Evolutionary conservation across 176 grass and related monocot genomes (phyloP), one percentile per base, ranked within the genome.

Genomic region (Oryza rufipogon): DNA sequence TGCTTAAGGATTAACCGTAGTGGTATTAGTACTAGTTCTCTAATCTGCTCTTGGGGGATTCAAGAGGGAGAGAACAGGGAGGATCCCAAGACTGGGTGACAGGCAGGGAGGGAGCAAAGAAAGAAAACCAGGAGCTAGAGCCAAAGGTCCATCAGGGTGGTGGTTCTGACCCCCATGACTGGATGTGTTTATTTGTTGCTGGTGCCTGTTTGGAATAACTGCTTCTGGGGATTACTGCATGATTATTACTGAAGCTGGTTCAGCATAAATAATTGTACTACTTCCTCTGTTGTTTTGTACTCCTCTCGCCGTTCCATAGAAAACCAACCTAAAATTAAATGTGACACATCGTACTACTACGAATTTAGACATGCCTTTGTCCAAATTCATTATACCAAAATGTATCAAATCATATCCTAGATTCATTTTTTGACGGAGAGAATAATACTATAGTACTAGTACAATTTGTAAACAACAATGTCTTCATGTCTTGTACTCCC

Each of bases 51-150:
- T 79, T 26, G 36, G 68, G 60, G 33, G 9, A 44, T 44, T 75
- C 46, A 45, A 81, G 81, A 81, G 36, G 64, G 45, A 10, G 17
- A 54, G 45, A 70, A 71, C 68, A 61, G 28, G 28, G 75, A 70
- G 76, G 82, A 89, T 89, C 82, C 69, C 76, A 85, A 80, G 64
- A 75, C 76, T 76, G 77, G 68, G 70, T 76, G 76, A 75, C 75
- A 61, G 25, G 48, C 58, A 20, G 6, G 15, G 52, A 19, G 16
- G 16, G 52, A 56, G 52, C 15, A 19, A 49, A 49, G 47, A 14
- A 44, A 38, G 36, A 68, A 80, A 73, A 73, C 56, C 68, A 79
- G 86, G 68, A 42, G 70, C 77, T 58, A 73, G 58, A 56, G 33
- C 78, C 75, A 68, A 68, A 74, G 74, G 73, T 83, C 23, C 56